Evolutionary conservation across 2,329 filamentous ascomycete genomes (phyloP).

Genomic region (Monosporascus sp.): DNA sequence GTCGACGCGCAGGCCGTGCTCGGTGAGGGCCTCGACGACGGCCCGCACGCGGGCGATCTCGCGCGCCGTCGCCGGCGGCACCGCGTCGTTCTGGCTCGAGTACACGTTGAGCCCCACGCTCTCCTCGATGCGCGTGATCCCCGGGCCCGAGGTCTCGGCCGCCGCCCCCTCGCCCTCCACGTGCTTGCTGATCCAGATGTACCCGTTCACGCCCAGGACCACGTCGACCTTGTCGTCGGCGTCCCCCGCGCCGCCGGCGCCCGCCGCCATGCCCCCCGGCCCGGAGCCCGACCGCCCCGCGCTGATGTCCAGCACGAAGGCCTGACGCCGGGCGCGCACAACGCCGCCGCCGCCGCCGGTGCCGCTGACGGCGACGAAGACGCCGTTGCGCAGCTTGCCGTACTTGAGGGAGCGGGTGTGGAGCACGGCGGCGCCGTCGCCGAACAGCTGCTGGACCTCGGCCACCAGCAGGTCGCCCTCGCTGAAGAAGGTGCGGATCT

Average conservation of each 20-base stretch:
- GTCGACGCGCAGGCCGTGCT: constrained; percentile 78
- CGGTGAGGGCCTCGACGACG: constrained; percentile 76
- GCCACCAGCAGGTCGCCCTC: constrained; percentile 93
- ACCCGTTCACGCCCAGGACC: constrained; percentile 90
- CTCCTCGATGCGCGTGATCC: constrained; percentile 86
- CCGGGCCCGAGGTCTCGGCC: constrained; percentile 38
- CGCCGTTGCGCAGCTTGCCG: constrained; percentile 89
- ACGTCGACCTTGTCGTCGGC: constrained; percentile 70
- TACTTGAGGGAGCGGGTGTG: constrained; percentile 91
- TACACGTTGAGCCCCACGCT: constrained; percentile 81
- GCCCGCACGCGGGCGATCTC: constrained; percentile 84
- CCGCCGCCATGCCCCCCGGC: constrained; percentile 16
- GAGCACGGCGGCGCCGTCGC: constrained; percentile 78
- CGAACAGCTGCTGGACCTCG: constrained; percentile 85
- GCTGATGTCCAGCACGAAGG: constrained; percentile 68
- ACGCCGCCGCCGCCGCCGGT: constrained; percentile 83
- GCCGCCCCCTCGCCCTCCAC: constrained; percentile 52
- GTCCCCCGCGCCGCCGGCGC: constrained; percentile 23
- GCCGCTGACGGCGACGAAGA: constrained; percentile 78
- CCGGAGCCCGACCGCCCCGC: background rate
- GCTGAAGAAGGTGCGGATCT: constrained; percentile 94
- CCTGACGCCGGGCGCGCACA: constrained; percentile 76
- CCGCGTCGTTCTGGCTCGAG: constrained; percentile 88
- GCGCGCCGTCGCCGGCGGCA: constrained; percentile 68
- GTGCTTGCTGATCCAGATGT: constrained; percentile 91